These are phyloP conservation scores for Scenedesmus sp. DNA, from an alignment of 163 green algal genomes.

Conservation along the genomic window DNA sequence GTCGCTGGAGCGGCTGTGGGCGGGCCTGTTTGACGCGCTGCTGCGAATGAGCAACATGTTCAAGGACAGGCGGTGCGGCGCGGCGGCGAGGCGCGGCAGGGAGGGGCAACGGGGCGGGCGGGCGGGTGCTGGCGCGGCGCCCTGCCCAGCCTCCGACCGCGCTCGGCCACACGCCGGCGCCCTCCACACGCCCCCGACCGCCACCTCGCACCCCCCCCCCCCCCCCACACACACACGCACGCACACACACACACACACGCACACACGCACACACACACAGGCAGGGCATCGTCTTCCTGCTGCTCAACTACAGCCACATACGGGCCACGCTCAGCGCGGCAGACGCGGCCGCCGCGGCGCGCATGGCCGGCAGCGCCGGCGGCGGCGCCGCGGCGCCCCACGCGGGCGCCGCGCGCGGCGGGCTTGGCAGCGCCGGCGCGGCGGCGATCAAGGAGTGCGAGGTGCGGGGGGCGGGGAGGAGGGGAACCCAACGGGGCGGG, in stretches of 20 bases:
- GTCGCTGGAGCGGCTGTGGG: slow-evolving; percentile 65
- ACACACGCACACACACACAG: too few species aligned
- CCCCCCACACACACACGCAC: too few species aligned
- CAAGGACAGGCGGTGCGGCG: slow-evolving; percentile 52
- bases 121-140: not conserved
- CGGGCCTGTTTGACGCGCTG: slow-evolving; percentile 64
- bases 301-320: slow-evolving; percentile 87
- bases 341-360: slow-evolving; percentile 32
- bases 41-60: slow-evolving; percentile 72
- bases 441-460: slow-evolving; percentile 81
- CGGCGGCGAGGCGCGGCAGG: too few species aligned
- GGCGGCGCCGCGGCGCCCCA: not conserved
- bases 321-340: slow-evolving; percentile 54
- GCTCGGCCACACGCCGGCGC: too few species aligned
- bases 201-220: too few species aligned
- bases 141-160: too few species aligned
- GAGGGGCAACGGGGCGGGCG: too few species aligned
- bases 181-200: too few species aligned
- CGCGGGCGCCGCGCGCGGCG: not conserved
- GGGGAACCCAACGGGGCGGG: too few species aligned
- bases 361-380: slow-evolving; percentile 22
- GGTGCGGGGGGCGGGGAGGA: slow-evolving; percentile 32
- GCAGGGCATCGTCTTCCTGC: slow-evolving; percentile 86
- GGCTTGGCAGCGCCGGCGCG: slow-evolving; percentile 59
- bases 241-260: too few species aligned